Conservation (phyloP, 805 yeast species). For the Yarrowia bubula region DNA sequence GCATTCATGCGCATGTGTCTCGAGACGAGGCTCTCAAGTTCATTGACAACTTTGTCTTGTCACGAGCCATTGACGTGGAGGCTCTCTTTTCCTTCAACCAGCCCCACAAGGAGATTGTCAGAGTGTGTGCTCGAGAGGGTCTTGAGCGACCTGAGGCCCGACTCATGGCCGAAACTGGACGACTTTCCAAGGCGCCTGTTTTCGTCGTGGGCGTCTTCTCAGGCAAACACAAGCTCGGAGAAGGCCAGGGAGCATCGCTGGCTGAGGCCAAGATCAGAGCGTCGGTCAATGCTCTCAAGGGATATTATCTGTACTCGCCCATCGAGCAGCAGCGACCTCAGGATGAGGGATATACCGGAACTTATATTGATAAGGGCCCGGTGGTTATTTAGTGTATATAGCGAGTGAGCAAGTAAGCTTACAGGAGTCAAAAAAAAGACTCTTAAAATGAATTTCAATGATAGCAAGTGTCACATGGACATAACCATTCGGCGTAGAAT, state of each 20-base stretch:
- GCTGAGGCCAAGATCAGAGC: slow-evolving; percentile 91
- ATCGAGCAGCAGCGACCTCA: slow-evolving; percentile 61
- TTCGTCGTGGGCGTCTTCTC: slow-evolving; percentile 89
- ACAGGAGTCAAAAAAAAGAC: too few relatives aligned
- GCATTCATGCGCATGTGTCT: slow-evolving; percentile 72
- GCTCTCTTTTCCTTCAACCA: slow-evolving; percentile 75
- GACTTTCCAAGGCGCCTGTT: slow-evolving; percentile 77
- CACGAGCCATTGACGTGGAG: slow-evolving; percentile 75
- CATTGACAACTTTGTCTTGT: slow-evolving; percentile 63
- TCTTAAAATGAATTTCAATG: not conserved
- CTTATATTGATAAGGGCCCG: slow-evolving; percentile 37
- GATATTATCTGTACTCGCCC: slow-evolving; percentile 91
- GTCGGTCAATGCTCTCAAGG: slow-evolving; percentile 82
- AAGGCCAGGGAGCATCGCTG: slow-evolving; percentile 88
- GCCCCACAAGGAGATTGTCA: slow-evolving; percentile 81
- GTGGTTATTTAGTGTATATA: slow-evolving; percentile 36
- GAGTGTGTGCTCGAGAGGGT: slow-evolving; percentile 71
- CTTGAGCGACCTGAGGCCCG: slow-evolving; percentile 75
- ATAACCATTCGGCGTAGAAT: not conserved
- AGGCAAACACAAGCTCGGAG: slow-evolving; percentile 81
- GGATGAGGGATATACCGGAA: slow-evolving; percentile 42
- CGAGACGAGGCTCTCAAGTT: slow-evolving; percentile 63
- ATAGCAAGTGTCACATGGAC: not conserved
- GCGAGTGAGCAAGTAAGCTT: not conserved
- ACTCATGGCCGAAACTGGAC: slow-evolving; percentile 89